Evolutionary conservation across 139 green algal species (phyloP), one percentile per base, ranked within the genome.

Genomic region (Chlorella vulgaris): DNA sequence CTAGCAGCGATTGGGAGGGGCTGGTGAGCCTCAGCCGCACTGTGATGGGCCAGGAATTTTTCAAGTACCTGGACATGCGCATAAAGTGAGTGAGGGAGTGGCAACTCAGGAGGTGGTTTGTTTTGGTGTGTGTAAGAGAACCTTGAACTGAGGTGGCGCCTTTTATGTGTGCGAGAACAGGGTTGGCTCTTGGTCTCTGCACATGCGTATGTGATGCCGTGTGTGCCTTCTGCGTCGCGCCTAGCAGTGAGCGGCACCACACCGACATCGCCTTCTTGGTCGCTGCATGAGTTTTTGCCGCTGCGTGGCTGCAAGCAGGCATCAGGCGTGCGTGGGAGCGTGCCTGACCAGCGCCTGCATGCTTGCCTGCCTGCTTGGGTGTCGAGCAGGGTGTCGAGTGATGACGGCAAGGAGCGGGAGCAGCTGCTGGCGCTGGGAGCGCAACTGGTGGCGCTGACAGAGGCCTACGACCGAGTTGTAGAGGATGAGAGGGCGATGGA

Each of bases 41-140:
- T 2, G 39, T 78, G 19, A 62, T 95, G 60, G 83, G 67, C 15
- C 7, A 68, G 0, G 85, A 88, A 40, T 95, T 93, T 74, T 95
- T 95, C 63, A 63, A 87, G 13, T 86, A 91, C 71, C n/a, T 88
- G 58, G 75, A 90, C 21, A 43, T 88, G 38, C 66, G 73, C 18
- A 50, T 86, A 40, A 51, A 24, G 78, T 78, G 53, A 61, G 78
- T 18, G 3, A 3, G 33, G 4, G 10, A 21, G 26, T 42, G 58
- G 50, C 18, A 39, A 24, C 33, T 7, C 28, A 47, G 18, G n/a
- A 15, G 0, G 7, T 29, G 1, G 71, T 51, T 40, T 35, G 71
- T 24, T 58, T 13, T 31, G 26, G 13, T 68, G 60, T n/a, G n/a
- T n/a, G n/a, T n/a, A n/a, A n/a, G n/a, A n/a, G n/a, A n/a, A n/a